These are phyloP conservation scores for Pichia thaimueangensis DNA, from an alignment of 805 yeast genomes.

Conservation along the genomic window DNA sequence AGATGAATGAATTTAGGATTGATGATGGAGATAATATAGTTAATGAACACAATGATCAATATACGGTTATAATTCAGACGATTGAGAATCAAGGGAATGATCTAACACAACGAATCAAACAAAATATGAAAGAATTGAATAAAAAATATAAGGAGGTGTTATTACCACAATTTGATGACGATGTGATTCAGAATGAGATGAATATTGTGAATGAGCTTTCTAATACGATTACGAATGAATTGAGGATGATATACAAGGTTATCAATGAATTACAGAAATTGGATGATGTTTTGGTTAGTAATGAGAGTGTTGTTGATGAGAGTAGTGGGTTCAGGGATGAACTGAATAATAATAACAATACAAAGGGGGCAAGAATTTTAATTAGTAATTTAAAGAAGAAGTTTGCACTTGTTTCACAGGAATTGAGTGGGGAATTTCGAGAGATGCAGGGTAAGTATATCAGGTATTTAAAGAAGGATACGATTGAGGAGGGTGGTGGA, in stretches of 20 bases:
- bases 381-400: conserved; percentile 75
- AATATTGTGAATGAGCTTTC: conserved; percentile 63
- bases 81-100: conserved; percentile 14
- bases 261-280: conserved; percentile 56
- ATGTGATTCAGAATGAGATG: conserved; percentile 59
- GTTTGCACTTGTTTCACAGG: conserved; percentile 81
- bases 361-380: conserved; percentile 34
- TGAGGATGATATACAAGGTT: conserved; percentile 72
- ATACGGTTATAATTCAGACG: conserved; percentile 10
- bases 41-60: background rate
- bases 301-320: background rate
- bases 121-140: conserved; percentile 53
- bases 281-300: conserved; percentile 5
- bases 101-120: conserved; percentile 36
- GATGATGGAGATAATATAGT: background rate
- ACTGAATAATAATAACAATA: background rate
- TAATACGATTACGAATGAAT: conserved; percentile 62
- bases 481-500: conserved; percentile 20
- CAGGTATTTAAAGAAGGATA: conserved; percentile 76
- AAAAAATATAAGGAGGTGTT: conserved; percentile 73
- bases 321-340: conserved; percentile 3
- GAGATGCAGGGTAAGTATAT: conserved; percentile 86
- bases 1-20: conserved; percentile 2
- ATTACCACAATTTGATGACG: conserved; percentile 83
- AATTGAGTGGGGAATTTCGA: conserved; percentile 67